Base-by-base conservation (phyloP, 2,329 filamentous ascomycete species). In the Torrubiella hemipterigena region DNA sequence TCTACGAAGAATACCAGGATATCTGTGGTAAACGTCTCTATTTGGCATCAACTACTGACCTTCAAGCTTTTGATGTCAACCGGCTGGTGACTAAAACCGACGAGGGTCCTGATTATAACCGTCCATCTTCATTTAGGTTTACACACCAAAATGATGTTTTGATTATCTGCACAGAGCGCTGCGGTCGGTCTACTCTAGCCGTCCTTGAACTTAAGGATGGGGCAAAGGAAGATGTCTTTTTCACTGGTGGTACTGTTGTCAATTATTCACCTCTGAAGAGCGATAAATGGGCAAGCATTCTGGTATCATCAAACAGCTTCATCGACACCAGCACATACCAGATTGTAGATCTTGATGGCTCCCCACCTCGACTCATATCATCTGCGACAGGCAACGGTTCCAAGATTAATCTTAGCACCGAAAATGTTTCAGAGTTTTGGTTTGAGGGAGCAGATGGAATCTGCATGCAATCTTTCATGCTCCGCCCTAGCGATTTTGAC, bases 341-440 rank as follows among this genome's bases (percentile, higher is more conserved):
- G 29, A 38, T 63, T 12, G 33, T 59, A 4, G 46, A 54, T 18
- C 26, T 34, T 5, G 25, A 30, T 22, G 31, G 17, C 7, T 37
- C 25, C 14, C 40, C 48, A n/a, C 38, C 49, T 2, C 41, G 37
- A 12, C 37, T 47, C 0, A 29, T 61, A 3, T 55, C 50, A 0
- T 49, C 50, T 0, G 42, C 47, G 3, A 54, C 50, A 7, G 43
- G 46, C 10, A 35, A 50, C 18, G 55, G 52, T 4, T 30, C 36
- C 15, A 50, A 49, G 20, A 46, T 55, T 14, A 52, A 51, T 0
- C 38, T 64, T 10, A 52, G 47, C 2, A 38, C 41, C 9, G 41
- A 41, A n/a, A 60, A 62, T 43, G 39, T 60, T 2, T 49, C 50
- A 0, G 57, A 63, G 27, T 46, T 62, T 22, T 62, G 58, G 46